Evolutionary conservation across 257 asterid genomes (phyloP).

Genomic region (Echites panduratus): DNA sequence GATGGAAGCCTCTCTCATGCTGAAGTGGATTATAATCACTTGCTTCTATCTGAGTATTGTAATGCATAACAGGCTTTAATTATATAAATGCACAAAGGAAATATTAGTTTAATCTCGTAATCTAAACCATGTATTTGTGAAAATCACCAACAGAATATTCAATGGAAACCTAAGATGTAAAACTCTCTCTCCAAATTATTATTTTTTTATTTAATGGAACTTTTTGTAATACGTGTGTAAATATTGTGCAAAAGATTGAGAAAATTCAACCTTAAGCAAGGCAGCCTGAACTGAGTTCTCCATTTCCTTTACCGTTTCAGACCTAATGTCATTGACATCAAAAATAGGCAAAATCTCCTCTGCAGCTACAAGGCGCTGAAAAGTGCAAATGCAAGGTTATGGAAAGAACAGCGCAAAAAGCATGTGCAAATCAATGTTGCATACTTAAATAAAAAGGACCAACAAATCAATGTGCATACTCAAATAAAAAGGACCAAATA

Average conservation of each 20-base stretch:
- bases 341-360: conserved; percentile 76
- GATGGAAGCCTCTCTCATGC: conserved; percentile 88
- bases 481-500: neutral
- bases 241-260: neutral
- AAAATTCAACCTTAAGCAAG: conserved; percentile 56
- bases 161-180: neutral
- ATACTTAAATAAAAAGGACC: no score
- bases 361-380: conserved; percentile 81
- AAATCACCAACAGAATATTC: neutral
- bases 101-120: neutral
- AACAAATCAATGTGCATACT: no score
- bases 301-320: conserved; percentile 44
- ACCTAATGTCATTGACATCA: conserved; percentile 30
- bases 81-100: conserved; percentile 3
- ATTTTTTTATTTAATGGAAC: neutral
- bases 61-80: conserved; percentile 18
- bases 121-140: neutral
- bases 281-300: conserved; percentile 53
- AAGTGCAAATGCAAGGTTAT: conserved; percentile 4
- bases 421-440: neutral
- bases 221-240: neutral
- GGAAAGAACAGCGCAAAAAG: neutral
- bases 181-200: neutral
- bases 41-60: conserved; percentile 59
- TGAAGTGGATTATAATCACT: conserved; percentile 68